Evolutionary conservation across 2,329 filamentous ascomycete species (phyloP), one percentile per base, ranked within the genome.

Genomic region (Leptographium procerum): DNA sequence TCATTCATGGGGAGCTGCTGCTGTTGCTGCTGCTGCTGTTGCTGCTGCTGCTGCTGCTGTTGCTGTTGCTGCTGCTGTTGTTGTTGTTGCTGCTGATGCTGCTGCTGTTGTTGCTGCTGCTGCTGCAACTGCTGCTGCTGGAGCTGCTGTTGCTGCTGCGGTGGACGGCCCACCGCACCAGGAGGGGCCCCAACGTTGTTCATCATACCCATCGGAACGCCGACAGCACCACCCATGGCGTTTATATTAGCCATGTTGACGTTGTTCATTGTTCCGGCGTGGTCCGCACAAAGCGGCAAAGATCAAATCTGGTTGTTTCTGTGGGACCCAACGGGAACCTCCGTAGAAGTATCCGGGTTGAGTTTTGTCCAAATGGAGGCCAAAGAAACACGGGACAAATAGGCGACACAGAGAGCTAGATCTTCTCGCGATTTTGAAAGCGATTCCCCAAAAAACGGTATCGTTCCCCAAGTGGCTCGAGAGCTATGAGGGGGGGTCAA

Each of bases 201-300:
- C 83, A 86, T 87, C 79, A 86, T 85, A 68, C 80, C 79, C 68
- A 84, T 81, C 36, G 79, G 78, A 58, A 75, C 76, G 64, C 84
- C 85, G 61, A 87, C 83, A 57, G 84, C 82, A 52, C 81, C 84
- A 61, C 83, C 85, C 81, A 86, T 84, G 70, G 80, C 77, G 69
- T 79, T 82, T 82, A 89, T 88, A 68, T 77, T 80, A 68, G 79
- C 80, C 84, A 90, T 88, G 68, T 81, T 77, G 66, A 79, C 75
- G 75, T 82, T 85, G 76, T 82, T 85, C 80, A 83, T 83, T 66
- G 69, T 68, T 48, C n/a, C 28, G 19, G n/a, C 4, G 47, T n/a
- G 43, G 31, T 45, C 40, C 28, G 36, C 53, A n/a, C 19, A 24
- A 4, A 28, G 31, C 45, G 29, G 43, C n/a, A 8, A n/a, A 13